Evolutionary conservation across 1,139 yeast species (phyloP).

Genomic region (Yamadazyma triangularis): DNA sequence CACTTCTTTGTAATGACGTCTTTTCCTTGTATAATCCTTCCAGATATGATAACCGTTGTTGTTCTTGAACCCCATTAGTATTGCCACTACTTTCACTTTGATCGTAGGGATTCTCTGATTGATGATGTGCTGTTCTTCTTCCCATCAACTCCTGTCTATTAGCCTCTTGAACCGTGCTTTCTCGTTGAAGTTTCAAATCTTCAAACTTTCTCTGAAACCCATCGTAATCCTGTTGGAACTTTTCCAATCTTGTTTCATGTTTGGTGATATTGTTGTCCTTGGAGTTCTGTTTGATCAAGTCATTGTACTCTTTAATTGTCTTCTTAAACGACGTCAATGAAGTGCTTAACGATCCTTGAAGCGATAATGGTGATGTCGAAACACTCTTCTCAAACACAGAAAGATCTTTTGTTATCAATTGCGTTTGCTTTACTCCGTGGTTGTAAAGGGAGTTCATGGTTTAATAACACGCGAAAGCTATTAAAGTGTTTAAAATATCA

Average conservation of each 20-base stretch:
- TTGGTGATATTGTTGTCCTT: constrained; percentile 55
- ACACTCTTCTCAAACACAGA: constrained; percentile 63
- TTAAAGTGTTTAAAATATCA: too few relatives aligned
- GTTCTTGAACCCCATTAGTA: constrained; percentile 21
- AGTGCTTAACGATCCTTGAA: constrained; percentile 82
- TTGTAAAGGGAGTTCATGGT: constrained; percentile 74
- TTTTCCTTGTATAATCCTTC: constrained; percentile 71
- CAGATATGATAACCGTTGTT: constrained; percentile 37
- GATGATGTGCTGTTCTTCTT: constrained; percentile 35
- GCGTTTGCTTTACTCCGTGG: constrained; percentile 85
- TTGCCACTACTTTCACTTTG: constrained; percentile 22
- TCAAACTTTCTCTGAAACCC: constrained; percentile 59
- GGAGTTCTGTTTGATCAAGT: constrained; percentile 57
- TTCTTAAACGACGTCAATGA: constrained; percentile 70
- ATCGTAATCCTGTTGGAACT: constrained; percentile 55
- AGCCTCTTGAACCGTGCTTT: constrained; percentile 49
- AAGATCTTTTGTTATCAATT: constrained; percentile 64
- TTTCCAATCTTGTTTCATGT: constrained; percentile 57
- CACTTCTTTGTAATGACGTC: constrained; percentile 62
- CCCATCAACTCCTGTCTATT: constrained; percentile 61
- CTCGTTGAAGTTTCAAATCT: constrained; percentile 60
- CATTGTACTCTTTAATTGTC: constrained; percentile 74
- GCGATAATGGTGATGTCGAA: constrained; percentile 64
- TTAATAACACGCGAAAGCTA: too few relatives aligned
- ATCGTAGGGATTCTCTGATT: constrained; percentile 63